Evolutionary conservation across 345 rosid genomes (phyloP), one percentile per base, ranked within the genome.

Genomic region (Combretum micranthum): DNA sequence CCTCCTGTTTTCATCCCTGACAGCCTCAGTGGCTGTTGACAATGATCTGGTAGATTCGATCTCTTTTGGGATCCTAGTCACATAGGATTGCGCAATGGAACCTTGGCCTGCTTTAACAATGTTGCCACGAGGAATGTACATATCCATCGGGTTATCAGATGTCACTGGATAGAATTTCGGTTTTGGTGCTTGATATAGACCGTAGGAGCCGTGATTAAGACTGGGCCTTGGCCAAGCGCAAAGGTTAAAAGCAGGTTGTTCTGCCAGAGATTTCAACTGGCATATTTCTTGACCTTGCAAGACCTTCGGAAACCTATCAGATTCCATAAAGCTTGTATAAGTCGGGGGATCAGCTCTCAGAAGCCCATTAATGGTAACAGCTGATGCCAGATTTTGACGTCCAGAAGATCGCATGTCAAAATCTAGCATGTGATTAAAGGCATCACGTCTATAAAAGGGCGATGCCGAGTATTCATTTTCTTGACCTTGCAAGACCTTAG

Each of bases 401-500:
- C 74, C 67, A 2, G 74, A 67, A 32, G 80, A 67, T 68, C 71
- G 85, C 85, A 77, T 72, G 56, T 72, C 84, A 61, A 84, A 84
- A 75, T 83, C 88, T 58, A 72, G 76, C 61, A 72, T 69, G 57
- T 67, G 75, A 82, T 77, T 84, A 61, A 62, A 67, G 55, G 74
- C 75, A 76, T 80, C 93, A 70, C 69, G 48, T 20, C 92, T 79
- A n/a, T 72, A 79, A 45, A 81, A 43, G 67, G 95, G 73, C 64
- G 92, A 84, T 47, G 75, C 73, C 32, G 81, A 91, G 84, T 83
- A 82, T 67, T 69, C 55, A 77, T 85, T 91, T 91, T 91, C 98
- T 91, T 91, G 98, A 91, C 98, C 98, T 88, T 88, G 98, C 96
- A 91, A 91, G 96, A 91, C 96, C 98, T 91, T 85, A 75, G 96